Evolutionary conservation across 2,329 filamentous ascomycete species (phyloP).

Genomic region (Neophaeococcomyces mojaviensis): DNA sequence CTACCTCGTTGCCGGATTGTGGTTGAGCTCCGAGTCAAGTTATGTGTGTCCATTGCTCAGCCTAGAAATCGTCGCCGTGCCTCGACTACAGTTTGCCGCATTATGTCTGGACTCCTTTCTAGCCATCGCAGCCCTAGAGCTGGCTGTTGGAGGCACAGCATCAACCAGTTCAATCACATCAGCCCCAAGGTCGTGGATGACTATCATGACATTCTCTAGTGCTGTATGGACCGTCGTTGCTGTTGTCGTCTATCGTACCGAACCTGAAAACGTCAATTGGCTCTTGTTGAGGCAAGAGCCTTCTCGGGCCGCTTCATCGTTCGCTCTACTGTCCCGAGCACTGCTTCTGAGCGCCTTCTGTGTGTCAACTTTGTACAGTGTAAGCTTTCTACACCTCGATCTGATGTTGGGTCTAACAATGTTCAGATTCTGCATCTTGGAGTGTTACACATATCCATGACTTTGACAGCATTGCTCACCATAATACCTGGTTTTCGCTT

Average conservation of each 20-base stretch:
- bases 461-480: constrained; percentile 15
- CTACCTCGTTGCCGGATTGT: constrained; percentile 29
- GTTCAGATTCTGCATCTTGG: constrained; percentile 19
- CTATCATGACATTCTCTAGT: constrained; percentile 23
- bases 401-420: constrained; percentile 10
- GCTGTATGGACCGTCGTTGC: constrained; percentile 31
- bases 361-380: constrained; percentile 33
- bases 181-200: constrained; percentile 12
- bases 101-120: constrained; percentile 37
- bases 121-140: constrained; percentile 26
- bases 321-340: constrained; percentile 32
- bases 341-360: constrained; percentile 29
- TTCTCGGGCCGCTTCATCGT: constrained; percentile 26
- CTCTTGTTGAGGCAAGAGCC: constrained; percentile 29
- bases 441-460: constrained; percentile 17
- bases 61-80: constrained; percentile 28
- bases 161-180: neutral
- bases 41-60: constrained; percentile 42
- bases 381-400: constrained; percentile 25
- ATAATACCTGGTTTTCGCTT: constrained; percentile 19
- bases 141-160: constrained; percentile 10
- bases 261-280: constrained; percentile 33
- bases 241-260: constrained; percentile 28
- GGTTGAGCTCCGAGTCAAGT: constrained; percentile 35
- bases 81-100: constrained; percentile 31